Evolutionary conservation across 2,329 filamentous ascomycete genomes (phyloP).

Genomic region (Diplodia seriata): DNA sequence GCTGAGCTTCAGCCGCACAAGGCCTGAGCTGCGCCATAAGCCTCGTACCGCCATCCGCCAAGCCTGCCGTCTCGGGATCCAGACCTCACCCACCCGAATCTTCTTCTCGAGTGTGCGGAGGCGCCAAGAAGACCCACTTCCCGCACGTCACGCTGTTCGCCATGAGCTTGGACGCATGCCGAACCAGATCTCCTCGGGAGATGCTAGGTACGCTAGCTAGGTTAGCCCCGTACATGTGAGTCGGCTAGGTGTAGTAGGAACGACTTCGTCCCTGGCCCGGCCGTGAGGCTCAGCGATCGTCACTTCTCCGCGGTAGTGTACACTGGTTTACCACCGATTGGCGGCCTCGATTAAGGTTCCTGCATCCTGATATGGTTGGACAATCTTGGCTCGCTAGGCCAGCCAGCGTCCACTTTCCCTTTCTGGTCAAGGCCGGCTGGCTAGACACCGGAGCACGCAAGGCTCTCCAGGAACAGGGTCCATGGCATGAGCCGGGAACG

Average conservation of each 20-base stretch:
- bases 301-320: neutral
- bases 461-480: neutral
- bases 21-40: conserved; percentile 2
- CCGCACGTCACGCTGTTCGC: neutral
- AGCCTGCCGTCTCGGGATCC: conserved; percentile 8
- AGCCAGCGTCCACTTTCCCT: neutral
- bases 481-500: neutral
- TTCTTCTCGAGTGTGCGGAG: neutral
- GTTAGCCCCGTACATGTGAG: neutral
- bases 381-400: neutral
- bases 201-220: neutral
- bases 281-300: neutral
- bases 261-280: neutral
- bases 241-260: neutral
- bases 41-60: neutral
- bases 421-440: neutral
- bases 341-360: neutral
- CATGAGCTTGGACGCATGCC: neutral
- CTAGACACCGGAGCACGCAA: neutral
- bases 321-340: neutral
- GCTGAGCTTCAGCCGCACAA: conserved; percentile 23
- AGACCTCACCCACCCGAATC: neutral
- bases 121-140: neutral
- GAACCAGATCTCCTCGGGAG: neutral
- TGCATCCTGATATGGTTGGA: too few species aligned